Conservation (phyloP, 163 green algal species). For the Scenedesmus sp. region DNA sequence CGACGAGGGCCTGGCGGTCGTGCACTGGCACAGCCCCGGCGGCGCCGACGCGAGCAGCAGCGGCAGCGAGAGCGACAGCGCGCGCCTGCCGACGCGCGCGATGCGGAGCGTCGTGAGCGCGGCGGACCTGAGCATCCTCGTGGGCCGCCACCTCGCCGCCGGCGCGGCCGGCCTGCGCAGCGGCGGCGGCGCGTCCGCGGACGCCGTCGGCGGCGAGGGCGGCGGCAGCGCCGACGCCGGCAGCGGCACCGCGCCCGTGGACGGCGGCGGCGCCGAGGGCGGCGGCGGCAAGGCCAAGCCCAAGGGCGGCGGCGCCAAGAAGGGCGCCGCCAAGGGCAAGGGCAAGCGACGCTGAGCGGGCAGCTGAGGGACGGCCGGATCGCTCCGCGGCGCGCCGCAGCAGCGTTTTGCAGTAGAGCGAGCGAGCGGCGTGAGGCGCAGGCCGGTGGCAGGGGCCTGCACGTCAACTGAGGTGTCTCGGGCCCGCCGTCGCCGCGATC, state of each 20-base stretch:
- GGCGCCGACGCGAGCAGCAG: conserved; percentile 17
- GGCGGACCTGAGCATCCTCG: conserved; percentile 26
- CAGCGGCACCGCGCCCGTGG: neutral
- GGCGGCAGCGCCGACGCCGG: neutral
- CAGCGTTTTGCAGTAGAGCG: too few relatives aligned
- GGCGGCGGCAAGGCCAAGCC: neutral
- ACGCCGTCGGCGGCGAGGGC: neutral
- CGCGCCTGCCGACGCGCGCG: neutral
- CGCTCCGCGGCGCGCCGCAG: too few relatives aligned
- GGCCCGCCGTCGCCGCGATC: too few relatives aligned
- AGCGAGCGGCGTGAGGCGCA: too few relatives aligned
- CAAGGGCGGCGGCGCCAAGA: neutral
- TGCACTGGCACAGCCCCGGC: conserved; percentile 25
- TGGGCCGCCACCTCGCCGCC: conserved; percentile 10
- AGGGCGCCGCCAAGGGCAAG: conserved; percentile 22
- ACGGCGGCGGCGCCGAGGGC: neutral
- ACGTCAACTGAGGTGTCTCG: too few relatives aligned
- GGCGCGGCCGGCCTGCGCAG: neutral
- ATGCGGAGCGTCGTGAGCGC: conserved; percentile 17
- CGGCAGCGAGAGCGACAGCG: conserved; percentile 29
- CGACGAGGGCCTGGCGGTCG: neutral
- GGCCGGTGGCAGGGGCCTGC: too few relatives aligned
- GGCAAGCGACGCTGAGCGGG: neutral
- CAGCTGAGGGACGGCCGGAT: too few relatives aligned
- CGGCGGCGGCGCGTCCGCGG: neutral